Evolutionary conservation across 1,284 basidiomycete species (phyloP).

Genomic region (Macrocybe sp.): DNA sequence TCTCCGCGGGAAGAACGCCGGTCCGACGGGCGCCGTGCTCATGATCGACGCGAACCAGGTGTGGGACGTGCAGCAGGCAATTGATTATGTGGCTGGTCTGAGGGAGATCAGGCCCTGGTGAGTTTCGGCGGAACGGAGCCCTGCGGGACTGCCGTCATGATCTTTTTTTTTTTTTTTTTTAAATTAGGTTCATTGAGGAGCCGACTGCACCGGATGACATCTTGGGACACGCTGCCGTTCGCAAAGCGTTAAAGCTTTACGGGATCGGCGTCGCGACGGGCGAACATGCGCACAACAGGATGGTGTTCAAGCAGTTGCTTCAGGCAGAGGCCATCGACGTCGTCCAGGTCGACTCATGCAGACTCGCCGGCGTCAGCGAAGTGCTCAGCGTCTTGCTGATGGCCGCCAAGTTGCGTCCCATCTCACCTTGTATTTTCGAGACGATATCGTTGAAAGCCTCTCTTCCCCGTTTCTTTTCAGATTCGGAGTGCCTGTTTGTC

Average conservation of each 20-base stretch:
- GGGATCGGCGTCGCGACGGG: conserved; percentile 94
- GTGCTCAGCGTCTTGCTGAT: conserved; percentile 91
- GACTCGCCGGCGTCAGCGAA: conserved; percentile 91
- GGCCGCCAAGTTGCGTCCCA: conserved; percentile 71
- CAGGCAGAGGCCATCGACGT: conserved; percentile 94
- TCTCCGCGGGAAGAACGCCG: conserved; percentile 85
- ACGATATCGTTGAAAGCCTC: background rate
- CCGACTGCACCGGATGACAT: conserved; percentile 93
- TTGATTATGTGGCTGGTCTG: conserved; percentile 85
- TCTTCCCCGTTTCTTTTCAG: conserved; percentile 27
- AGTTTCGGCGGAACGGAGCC: conserved; percentile 7
- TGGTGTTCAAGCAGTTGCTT: conserved; percentile 96
- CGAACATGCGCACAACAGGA: conserved; percentile 93
- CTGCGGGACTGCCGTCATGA: background rate
- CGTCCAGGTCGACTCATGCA: conserved; percentile 94
- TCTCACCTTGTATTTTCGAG: conserved; percentile 1
- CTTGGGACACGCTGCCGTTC: conserved; percentile 79
- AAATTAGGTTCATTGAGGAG: conserved; percentile 86
- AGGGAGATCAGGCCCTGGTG: conserved; percentile 88
- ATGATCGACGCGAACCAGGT: conserved; percentile 99
- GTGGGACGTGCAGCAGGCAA: conserved; percentile 91
- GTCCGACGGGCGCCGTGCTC: conserved; percentile 87
- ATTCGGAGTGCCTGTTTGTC: conserved; percentile 85
- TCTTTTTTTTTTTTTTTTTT: background rate
- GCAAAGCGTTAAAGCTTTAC: conserved; percentile 74